phyloP scores from a whole-genome alignment of 2,329 filamentous ascomycete genomes.

The Sporothrix sp. region DNA sequence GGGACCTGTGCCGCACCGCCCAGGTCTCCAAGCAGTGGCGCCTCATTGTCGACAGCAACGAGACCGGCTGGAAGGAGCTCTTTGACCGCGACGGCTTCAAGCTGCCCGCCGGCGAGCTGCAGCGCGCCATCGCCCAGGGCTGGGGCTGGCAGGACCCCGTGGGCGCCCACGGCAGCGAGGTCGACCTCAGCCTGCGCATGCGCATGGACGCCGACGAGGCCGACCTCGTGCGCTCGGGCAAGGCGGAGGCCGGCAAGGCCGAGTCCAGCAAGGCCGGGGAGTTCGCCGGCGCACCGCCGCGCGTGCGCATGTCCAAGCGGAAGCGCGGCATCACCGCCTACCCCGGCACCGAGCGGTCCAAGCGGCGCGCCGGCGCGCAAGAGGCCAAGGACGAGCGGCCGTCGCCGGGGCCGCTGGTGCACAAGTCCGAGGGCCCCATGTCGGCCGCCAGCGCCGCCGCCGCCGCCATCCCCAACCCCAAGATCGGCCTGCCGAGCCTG shows the following conservation, averaged over 20 bases:
- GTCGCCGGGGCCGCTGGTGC: conserved; percentile 33
- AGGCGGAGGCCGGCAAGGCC: conserved; percentile 31
- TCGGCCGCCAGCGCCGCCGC: conserved; percentile 81
- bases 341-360: conserved; percentile 39
- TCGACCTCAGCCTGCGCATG: conserved; percentile 59
- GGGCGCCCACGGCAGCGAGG: conserved; percentile 64
- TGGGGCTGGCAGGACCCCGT: conserved; percentile 96
- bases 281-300: conserved; percentile 28
- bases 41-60: conserved; percentile 80
- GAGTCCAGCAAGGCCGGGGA: conserved; percentile 30
- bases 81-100: conserved; percentile 76
- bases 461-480: conserved; percentile 68
- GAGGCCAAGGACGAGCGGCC: conserved; percentile 36
- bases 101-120: conserved; percentile 71
- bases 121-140: conserved; percentile 76
- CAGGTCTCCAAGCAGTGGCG: conserved; percentile 95
- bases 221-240: conserved; percentile 36
- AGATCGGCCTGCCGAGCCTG: conserved; percentile 67
- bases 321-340: conserved; percentile 42
- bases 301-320: conserved; percentile 43
- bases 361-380: conserved; percentile 42
- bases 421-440: conserved; percentile 70
- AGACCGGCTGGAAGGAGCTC: conserved; percentile 90
- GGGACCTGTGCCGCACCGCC: conserved; percentile 79
- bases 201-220: conserved; percentile 44